Evolutionary conservation across 306 rosid species (phyloP).

Genomic region (Rubus parviflorus): DNA sequence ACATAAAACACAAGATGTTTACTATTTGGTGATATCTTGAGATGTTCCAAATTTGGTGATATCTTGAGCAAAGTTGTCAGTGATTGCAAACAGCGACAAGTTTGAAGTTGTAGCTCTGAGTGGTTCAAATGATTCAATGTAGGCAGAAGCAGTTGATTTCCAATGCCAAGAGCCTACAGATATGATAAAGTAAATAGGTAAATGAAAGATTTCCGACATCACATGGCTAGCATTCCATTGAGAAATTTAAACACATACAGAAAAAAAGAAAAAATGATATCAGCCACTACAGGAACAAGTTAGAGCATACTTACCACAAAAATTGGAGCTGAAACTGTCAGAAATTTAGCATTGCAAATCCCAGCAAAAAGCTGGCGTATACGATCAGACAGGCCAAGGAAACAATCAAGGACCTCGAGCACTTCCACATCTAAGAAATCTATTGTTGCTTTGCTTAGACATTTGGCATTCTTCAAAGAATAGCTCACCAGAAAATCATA

Average conservation of each 20-base stretch:
- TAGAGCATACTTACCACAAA: neutral
- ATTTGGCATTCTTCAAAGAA: neutral
- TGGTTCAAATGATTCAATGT: neutral
- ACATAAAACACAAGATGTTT: neutral
- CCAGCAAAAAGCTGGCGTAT: neutral
- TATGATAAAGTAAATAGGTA: neutral
- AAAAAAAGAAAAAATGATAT: no score
- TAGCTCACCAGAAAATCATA: neutral
- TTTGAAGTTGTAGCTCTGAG: neutral
- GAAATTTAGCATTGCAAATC: neutral
- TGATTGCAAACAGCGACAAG: neutral
- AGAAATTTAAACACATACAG: neutral
- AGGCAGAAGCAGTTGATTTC: neutral
- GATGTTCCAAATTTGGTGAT: neutral
- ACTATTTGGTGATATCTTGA: neutral
- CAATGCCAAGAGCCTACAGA: neutral
- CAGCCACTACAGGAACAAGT: neutral
- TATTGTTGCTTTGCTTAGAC: neutral
- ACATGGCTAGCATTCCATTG: neutral
- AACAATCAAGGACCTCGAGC: neutral
- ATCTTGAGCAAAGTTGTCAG: constrained; percentile 1
- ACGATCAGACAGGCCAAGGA: neutral
- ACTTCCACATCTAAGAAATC: neutral
- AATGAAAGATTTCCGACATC: neutral
- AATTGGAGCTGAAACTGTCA: neutral